Conservation (phyloP, 768 basidiomycete genomes). For the Candolleomyces efflorescens region DNA sequence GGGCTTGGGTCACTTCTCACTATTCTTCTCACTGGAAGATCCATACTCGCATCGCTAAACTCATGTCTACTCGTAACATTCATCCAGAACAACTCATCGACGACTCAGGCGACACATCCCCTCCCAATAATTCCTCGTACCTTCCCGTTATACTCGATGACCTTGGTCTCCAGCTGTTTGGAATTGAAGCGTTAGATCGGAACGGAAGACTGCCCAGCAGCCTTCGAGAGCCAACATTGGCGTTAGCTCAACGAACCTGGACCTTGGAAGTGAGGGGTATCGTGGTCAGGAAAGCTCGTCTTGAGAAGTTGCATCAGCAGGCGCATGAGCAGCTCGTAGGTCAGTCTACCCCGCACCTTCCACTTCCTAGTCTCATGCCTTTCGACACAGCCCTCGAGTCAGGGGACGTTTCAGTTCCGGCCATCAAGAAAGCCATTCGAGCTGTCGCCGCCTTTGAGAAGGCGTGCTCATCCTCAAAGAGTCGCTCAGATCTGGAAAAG, state of each 20-base stretch:
- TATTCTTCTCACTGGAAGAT: constrained; percentile 7
- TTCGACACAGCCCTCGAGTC: background rate
- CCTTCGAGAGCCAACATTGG: background rate
- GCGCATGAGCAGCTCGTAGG: background rate
- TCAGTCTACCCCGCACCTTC: no score
- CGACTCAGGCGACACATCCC: background rate
- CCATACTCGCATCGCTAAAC: constrained; percentile 6
- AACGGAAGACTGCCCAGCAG: background rate
- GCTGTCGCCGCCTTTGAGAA: no score
- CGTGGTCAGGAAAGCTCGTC: background rate
- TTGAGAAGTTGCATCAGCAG: background rate
- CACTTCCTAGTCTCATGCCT: background rate
- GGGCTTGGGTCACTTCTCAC: constrained; percentile 4
- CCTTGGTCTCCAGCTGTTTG: background rate
- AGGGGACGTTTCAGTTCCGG: background rate
- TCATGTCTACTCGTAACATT: background rate
- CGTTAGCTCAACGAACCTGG: background rate
- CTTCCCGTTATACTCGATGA: background rate
- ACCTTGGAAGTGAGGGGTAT: background rate
- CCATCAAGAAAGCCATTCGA: background rate
- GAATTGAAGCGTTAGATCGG: background rate
- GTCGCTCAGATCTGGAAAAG: no score
- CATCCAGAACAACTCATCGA: background rate
- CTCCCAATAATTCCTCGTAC: background rate
- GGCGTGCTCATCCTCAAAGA: no score